Base-by-base conservation (phyloP, 2,329 filamentous ascomycete species). In the Arachnopeziza araneosa region DNA sequence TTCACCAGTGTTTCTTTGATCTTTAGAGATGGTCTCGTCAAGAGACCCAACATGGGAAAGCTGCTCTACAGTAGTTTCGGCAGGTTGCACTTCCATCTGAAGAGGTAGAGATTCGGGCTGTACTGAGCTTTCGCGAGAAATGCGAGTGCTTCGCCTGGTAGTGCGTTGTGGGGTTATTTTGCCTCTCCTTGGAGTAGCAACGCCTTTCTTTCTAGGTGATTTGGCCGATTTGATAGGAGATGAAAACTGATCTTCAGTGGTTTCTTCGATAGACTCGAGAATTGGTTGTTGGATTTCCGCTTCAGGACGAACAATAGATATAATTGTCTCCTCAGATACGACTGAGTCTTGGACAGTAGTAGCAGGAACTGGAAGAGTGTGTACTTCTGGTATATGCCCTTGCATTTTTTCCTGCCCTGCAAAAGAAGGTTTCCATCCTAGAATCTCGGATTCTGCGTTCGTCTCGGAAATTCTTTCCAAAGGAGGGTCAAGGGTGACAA, bases 131-230 rank as follows among this genome's bases (percentile, higher is more conserved):
- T 19, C 10, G 52, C 49, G 26, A n/a, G 49, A 14, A 19, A 54
- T 17, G 22, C 52, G 24, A 54, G 52, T 8, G 24, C 52, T 53
- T 56, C 60, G 52, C 24, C 64, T 57, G 8, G 56, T 54, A 36
- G 36, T 56, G 12, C 56, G 48, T 24, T 56, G 58, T 19, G 57
- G 54, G 5, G 54, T 60, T 50, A 59, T 59, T 50, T 57, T 55
- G n/a, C 36, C 36, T 19, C 17, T 44, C 36, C 17, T 44, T 44
- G 36, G 36, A 3, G 12, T 44, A 12, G 4, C 17, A 44, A 4
- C 36, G 17, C 12, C 12, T 44, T 54, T 57, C 19, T 50, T 52
- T 44, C 49, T 65, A 52, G 61, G 59, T 32, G 63, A 62, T 51
- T 32, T 22, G n/a, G 30, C 19, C 22, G 22, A 52, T 24, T 63